Conservation (phyloP, 1,284 basidiomycete species). For the Singerocomus inundabilis region DNA sequence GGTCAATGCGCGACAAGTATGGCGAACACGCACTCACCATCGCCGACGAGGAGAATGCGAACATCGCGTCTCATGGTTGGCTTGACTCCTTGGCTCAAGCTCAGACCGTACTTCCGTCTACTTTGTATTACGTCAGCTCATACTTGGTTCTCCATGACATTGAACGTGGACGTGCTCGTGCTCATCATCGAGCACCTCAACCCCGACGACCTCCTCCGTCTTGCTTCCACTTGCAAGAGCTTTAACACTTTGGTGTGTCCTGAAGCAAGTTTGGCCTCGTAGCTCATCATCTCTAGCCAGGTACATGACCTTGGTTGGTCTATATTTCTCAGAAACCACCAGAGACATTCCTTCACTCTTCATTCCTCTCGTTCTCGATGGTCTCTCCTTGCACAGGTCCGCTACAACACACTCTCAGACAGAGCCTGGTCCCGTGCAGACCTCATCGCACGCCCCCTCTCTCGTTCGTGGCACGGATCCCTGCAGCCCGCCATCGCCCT, state of each 20-base stretch:
- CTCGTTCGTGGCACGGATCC: slow-evolving; percentile 59
- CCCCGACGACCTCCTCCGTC: slow-evolving; percentile 43
- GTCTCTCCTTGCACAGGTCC: slow-evolving; percentile 45
- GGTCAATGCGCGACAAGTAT: background rate
- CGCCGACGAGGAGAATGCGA: slow-evolving; percentile 90
- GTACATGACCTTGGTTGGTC: slow-evolving; percentile 63
- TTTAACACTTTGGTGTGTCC: slow-evolving; percentile 50
- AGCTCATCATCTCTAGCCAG: slow-evolving; percentile 36
- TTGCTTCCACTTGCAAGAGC: slow-evolving; percentile 47
- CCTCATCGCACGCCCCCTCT: slow-evolving; percentile 68
- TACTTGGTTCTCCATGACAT: slow-evolving; percentile 6
- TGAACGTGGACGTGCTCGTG: slow-evolving; percentile 58
- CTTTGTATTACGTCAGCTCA: slow-evolving; percentile 22
- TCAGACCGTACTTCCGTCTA: background rate
- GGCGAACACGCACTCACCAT: slow-evolving; percentile 55
- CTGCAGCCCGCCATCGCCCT: slow-evolving; percentile 60
- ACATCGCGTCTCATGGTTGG: slow-evolving; percentile 80
- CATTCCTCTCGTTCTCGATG: slow-evolving; percentile 45
- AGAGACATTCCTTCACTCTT: slow-evolving; percentile 54
- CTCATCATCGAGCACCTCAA: slow-evolving; percentile 49
- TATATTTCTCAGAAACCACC: slow-evolving; percentile 46
- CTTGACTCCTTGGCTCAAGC: slow-evolving; percentile 4
- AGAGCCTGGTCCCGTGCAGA: slow-evolving; percentile 48
- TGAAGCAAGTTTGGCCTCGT: background rate
- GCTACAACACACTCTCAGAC: slow-evolving; percentile 56